These are phyloP conservation scores for Xylariaceae sp. DNA, from an alignment of 2,329 filamentous ascomycete species.

Conservation along the genomic window DNA sequence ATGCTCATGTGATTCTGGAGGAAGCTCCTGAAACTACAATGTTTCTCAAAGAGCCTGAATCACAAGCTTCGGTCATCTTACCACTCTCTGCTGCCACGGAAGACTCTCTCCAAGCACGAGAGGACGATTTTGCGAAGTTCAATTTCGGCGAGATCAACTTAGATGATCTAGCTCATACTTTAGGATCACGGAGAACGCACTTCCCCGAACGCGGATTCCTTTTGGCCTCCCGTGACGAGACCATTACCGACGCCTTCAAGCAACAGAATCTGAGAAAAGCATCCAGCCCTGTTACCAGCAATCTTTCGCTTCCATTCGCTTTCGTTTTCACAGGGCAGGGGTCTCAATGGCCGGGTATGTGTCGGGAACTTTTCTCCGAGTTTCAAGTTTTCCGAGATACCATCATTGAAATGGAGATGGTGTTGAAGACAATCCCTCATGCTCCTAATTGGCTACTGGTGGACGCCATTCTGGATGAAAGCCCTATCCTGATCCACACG, in stretches of 20 bases:
- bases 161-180: neutral
- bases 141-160: neutral
- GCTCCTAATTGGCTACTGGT: constrained; percentile 17
- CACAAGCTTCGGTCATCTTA: neutral
- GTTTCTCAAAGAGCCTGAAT: no score
- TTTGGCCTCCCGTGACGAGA: neutral
- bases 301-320: constrained; percentile 1
- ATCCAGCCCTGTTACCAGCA: no score
- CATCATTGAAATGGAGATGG: constrained; percentile 16
- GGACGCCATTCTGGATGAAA: constrained; percentile 3
- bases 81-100: neutral
- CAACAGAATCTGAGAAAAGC: no score
- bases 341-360: constrained; percentile 33
- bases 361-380: constrained; percentile 23
- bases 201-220: neutral
- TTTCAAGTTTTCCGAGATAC: constrained; percentile 16
- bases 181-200: neutral
- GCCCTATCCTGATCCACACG: constrained; percentile 5
- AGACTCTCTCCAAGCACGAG: neutral
- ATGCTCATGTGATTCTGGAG: neutral
- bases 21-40: neutral
- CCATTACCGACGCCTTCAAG: no score
- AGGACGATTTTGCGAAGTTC: neutral
- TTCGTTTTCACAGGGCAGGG: constrained; percentile 32
- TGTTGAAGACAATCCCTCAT: constrained; percentile 1